phyloP scores from a whole-genome alignment of 1,284 basidiomycete genomes.

The Pterula multifida region DNA sequence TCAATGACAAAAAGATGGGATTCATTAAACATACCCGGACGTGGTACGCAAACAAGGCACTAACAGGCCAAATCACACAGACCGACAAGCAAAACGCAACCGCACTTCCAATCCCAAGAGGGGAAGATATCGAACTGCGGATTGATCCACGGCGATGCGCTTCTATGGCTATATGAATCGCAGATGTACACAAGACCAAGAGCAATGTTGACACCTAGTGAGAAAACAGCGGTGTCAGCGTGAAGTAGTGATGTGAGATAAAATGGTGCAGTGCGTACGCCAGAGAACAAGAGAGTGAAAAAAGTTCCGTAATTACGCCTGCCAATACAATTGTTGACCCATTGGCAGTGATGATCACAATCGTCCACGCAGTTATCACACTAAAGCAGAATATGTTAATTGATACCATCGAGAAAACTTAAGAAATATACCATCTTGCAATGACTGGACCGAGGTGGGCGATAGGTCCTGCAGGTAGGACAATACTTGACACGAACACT shows the following conservation, averaged over 20 bases:
- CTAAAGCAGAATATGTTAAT: slow-evolving; percentile 24
- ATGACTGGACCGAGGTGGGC: slow-evolving; percentile 85
- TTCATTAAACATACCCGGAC: slow-evolving; percentile 52
- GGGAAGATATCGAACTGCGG: slow-evolving; percentile 49
- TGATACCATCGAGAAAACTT: slow-evolving; percentile 1
- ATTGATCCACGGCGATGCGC: slow-evolving; percentile 42
- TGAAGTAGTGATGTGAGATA: too few species aligned
- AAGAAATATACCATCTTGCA: slow-evolving; percentile 66
- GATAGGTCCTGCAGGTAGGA: slow-evolving; percentile 79
- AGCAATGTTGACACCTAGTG: slow-evolving; percentile 53
- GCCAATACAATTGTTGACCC: slow-evolving; percentile 91
- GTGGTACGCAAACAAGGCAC: slow-evolving; percentile 74
- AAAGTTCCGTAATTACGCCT: slow-evolving; percentile 88
- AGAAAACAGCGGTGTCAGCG: too few species aligned
- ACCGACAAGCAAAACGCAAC: slow-evolving; percentile 64
- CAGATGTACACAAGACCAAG: slow-evolving; percentile 72
- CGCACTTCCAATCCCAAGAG: slow-evolving; percentile 59
- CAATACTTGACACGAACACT: slow-evolving; percentile 88
- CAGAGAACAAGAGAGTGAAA: slow-evolving; percentile 63
- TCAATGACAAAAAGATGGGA: neutral
- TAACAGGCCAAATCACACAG: slow-evolving; percentile 69
- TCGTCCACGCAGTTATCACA: slow-evolving; percentile 93
- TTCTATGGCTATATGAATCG: slow-evolving; percentile 53
- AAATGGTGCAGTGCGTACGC: slow-evolving; percentile 51
- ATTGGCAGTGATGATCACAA: slow-evolving; percentile 87